Evolutionary conservation across 2,329 filamentous ascomycete species (phyloP).

Genomic region (Fusarium penzigii): DNA sequence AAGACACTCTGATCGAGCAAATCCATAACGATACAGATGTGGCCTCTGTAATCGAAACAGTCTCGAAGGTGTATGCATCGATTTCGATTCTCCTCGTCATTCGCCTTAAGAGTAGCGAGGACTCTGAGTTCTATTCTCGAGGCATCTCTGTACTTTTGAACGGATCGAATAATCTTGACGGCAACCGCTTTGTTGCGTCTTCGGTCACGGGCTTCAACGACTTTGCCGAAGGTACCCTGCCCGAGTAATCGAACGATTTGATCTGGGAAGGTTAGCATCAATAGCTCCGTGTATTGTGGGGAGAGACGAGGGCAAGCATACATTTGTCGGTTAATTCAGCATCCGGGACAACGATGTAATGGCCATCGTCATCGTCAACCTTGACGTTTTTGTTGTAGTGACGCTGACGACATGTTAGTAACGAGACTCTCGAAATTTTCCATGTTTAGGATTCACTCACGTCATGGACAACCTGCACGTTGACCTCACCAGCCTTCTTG

Average conservation of each 20-base stretch:
- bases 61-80: constrained; percentile 95
- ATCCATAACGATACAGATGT: constrained; percentile 85
- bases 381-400: constrained; percentile 63
- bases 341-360: constrained; percentile 91
- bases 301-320: constrained; percentile 51
- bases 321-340: constrained; percentile 86
- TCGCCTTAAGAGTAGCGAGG: constrained; percentile 85
- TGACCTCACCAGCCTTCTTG: constrained; percentile 83
- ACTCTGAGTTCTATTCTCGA: constrained; percentile 93
- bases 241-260: constrained; percentile 87
- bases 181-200: constrained; percentile 78
- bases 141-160: constrained; percentile 97
- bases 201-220: constrained; percentile 87
- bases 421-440: too few relatives aligned
- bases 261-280: constrained; percentile 54
- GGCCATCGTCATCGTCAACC: constrained; percentile 93
- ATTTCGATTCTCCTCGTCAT: constrained; percentile 89
- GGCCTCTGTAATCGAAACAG: constrained; percentile 95
- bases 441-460: constrained; percentile 46
- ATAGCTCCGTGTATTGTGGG: not conserved
- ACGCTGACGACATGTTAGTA: constrained; percentile 19
- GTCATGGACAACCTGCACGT: constrained; percentile 62
- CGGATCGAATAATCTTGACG: constrained; percentile 97
- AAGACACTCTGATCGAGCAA: constrained; percentile 93
- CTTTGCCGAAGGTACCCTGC: constrained; percentile 97